phyloP scores from a whole-genome alignment of 306 rosid genomes.

The Castanea sativa region DNA sequence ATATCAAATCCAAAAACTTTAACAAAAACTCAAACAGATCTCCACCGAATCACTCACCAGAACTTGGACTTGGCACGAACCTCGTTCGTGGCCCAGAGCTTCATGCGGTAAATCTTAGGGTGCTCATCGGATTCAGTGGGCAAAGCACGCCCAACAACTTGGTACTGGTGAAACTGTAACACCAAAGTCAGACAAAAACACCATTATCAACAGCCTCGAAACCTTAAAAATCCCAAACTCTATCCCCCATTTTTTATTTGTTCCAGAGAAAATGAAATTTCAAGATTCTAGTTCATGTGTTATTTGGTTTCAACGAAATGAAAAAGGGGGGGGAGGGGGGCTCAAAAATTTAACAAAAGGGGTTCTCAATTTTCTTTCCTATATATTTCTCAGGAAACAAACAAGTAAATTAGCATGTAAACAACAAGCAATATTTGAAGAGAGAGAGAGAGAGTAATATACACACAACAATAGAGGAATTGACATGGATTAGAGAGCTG shows the following conservation, averaged over 20 bases:
- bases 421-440: not conserved
- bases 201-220: not conserved
- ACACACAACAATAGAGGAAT: not conserved
- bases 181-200: not conserved
- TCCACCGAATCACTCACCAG: slow-evolving; percentile 46
- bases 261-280: not conserved
- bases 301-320: not conserved
- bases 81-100: slow-evolving; percentile 93
- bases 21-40: not conserved
- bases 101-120: slow-evolving; percentile 89
- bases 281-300: not conserved
- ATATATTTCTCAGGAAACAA: not conserved
- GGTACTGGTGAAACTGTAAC: slow-evolving; percentile 83
- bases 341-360: not conserved
- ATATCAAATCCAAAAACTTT: not conserved
- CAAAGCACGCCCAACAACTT: slow-evolving; percentile 88
- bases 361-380: not conserved
- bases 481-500: not conserved
- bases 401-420: not conserved
- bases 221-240: not conserved
- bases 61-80: slow-evolving; percentile 96
- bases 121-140: slow-evolving; percentile 72
- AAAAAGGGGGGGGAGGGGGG: no score
- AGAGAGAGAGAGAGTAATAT: no score
- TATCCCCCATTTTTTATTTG: no score